phyloP scores from a whole-genome alignment of 345 rosid genomes.

The Punica granatum region DNA sequence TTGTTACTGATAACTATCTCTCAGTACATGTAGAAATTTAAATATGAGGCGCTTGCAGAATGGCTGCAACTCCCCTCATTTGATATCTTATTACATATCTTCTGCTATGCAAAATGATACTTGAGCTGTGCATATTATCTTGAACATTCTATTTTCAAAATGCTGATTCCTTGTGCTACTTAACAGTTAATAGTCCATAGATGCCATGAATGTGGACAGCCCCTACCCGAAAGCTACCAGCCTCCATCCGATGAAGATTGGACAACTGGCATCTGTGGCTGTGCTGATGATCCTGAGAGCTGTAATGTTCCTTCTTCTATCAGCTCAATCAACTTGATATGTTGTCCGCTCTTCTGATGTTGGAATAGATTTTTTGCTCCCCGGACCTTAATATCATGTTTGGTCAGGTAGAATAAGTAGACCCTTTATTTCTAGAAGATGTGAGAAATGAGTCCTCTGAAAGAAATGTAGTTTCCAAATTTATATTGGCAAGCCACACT shows the following conservation, averaged over 20 bases:
- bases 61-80: neutral
- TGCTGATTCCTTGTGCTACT: neutral
- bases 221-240: conserved; percentile 67
- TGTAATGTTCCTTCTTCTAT: conserved; percentile 35
- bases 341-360: neutral
- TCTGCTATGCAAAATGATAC: neutral
- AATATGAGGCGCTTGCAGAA: neutral
- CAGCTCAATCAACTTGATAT: neutral
- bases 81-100: neutral
- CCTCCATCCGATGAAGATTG: conserved; percentile 93
- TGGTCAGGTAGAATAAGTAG: neutral
- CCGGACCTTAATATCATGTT: neutral
- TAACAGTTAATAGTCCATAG: conserved; percentile 43
- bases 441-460: neutral
- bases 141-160: neutral
- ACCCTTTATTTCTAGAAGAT: neutral
- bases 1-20: neutral
- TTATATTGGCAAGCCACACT: neutral
- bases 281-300: conserved; percentile 62
- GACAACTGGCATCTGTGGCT: conserved; percentile 75
- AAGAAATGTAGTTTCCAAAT: neutral
- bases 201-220: conserved; percentile 78
- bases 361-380: neutral
- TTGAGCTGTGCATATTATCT: neutral
- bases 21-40: neutral